Conservation (phyloP, 1,284 basidiomycete species). For the Hypsizygus ulmarius region DNA sequence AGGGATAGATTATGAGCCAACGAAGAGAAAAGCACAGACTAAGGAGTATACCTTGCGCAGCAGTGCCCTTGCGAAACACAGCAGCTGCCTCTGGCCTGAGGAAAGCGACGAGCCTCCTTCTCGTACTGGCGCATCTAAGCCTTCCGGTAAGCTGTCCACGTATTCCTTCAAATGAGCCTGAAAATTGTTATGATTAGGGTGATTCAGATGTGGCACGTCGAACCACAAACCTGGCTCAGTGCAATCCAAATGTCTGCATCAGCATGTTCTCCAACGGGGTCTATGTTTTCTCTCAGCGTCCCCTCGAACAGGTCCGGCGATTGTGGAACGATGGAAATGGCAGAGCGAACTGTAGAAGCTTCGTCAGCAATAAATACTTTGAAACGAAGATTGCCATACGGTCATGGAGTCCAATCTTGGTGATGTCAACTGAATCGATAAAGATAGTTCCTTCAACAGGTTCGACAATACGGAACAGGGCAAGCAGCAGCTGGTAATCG, state of each 20-base stretch:
- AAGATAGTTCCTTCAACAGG: conserved; percentile 74
- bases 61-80: conserved; percentile 71
- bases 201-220: conserved; percentile 58
- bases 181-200: conserved; percentile 1
- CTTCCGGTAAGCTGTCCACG: conserved; percentile 24
- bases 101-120: conserved; percentile 49
- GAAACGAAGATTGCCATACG: conserved; percentile 48
- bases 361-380: conserved; percentile 61
- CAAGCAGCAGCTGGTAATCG: conserved; percentile 51
- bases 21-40: conserved; percentile 49
- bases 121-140: conserved; percentile 17
- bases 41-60: conserved; percentile 57
- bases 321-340: conserved; percentile 90
- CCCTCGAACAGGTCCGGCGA: conserved; percentile 25
- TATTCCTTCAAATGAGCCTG: conserved; percentile 52
- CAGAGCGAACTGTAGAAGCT: conserved; percentile 80
- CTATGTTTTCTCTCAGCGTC: conserved; percentile 77
- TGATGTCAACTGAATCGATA: conserved; percentile 51
- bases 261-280: conserved; percentile 67
- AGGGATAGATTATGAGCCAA: background rate
- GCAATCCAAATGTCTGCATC: conserved; percentile 56
- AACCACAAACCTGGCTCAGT: conserved; percentile 77
- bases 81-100: conserved; percentile 60
- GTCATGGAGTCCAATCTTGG: conserved; percentile 53
- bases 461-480: conserved; percentile 83